Percentiles rank a stretch among this genome's conserved stretches.
phyloP scores from a whole-genome alignment of 306 rosid species.

The barrel medic (Medicago truncatula) region MtrunA17r5.0-ANR NC_053044.1:40846501-40847000 shows the following conservation, averaged over 20 bases:
- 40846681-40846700: constrained; percentile 45
- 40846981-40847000: not conserved
- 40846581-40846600: not conserved
- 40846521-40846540: not conserved
- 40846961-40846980: not conserved
- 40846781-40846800: constrained; percentile 67
- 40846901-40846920: constrained; percentile 61
- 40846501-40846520: not conserved
- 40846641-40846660: constrained; percentile 48
- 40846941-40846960: constrained; percentile 12
- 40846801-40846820: constrained; percentile 86
- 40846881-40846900: constrained; percentile 71
- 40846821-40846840: constrained; percentile 57
- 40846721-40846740: constrained; percentile 60
- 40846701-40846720: constrained; percentile 84
- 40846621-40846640: constrained; percentile 1
- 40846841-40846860: constrained; percentile 76
- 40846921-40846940: constrained; percentile 20
- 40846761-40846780: constrained; percentile 75
- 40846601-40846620: not conserved
- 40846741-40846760: constrained; percentile 66
- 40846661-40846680: constrained; percentile 61
- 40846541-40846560: not conserved
- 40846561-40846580: not conserved
- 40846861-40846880: constrained; percentile 70